Evolutionary conservation across 2,329 filamentous ascomycete genomes (phyloP), one percentile per base, ranked within the genome.

Genomic region (Fonsecaea monophora): DNA sequence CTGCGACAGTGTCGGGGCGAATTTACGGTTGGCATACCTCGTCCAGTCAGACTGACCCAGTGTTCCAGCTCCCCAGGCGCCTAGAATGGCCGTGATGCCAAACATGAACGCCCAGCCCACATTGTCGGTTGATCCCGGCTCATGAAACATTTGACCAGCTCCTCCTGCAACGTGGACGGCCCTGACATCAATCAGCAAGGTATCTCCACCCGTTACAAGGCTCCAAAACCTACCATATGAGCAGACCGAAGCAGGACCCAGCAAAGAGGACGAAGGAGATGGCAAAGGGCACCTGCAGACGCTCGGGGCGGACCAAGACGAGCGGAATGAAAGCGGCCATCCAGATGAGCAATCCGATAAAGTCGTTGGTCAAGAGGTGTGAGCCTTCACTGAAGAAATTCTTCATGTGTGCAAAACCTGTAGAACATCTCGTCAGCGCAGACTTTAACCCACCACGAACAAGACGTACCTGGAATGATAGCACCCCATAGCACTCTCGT

Each of bases 41-140:
- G 73, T 74, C 73, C 73, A 75, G 65, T 75, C 68, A 4, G 63
- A 65, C 42, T 74, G 73, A 25, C 72, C 73, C 13, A 74, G 62
- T 9, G 72, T 74, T 18, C 73, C 73, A 7, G 70, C 64, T 12
- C 72, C 73, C 72, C 72, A 74, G 6, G 71, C 69, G 38, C 73
- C 71, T 21, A 74, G 62, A 38, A 74, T 73, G 4, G 73, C 70
- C 2, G 70, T 73, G 61, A 74, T 73, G 10, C 73, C 73, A 25
- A 71, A 74, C 68, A 74, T 71, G 55, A 74, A 64, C 13, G 69
- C 68, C 71, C 72, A 74, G 34, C 71, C 68, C 12, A 66, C 34
- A 45, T 68, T 68, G 35, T 66, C 48, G 32, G 68, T 58, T 35
- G 54, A 64, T 38, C 66, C 57, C 9, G 71, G 66, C 21, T 69